phyloP scores from a whole-genome alignment of 805 yeast genomes.

The Kluyveromyces nonfermentans region DNA sequence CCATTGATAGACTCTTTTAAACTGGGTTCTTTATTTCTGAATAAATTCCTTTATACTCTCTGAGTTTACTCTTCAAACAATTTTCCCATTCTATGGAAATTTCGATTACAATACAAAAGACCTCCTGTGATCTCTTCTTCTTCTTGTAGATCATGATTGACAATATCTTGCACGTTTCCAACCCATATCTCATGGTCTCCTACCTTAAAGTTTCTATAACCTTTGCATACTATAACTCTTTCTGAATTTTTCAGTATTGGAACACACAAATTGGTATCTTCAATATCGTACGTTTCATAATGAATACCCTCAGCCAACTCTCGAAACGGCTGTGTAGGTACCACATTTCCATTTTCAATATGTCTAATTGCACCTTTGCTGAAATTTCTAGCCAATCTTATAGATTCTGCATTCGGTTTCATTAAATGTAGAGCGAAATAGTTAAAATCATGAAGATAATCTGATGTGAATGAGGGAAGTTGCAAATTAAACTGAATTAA shows the following conservation, averaged over 20 bases:
- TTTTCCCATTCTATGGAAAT: slow-evolving; percentile 44
- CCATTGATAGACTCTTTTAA: too few species aligned
- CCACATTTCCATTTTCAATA: slow-evolving; percentile 16
- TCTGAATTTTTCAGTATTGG: slow-evolving; percentile 55
- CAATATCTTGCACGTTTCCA: slow-evolving; percentile 59
- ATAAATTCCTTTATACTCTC: neutral
- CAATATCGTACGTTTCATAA: slow-evolving; percentile 26
- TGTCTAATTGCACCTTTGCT: slow-evolving; percentile 42
- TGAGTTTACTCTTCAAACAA: neutral
- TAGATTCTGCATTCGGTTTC: slow-evolving; percentile 49
- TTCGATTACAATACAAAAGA: slow-evolving; percentile 51
- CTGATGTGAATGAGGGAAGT: slow-evolving; percentile 75
- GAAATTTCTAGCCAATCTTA: slow-evolving; percentile 55
- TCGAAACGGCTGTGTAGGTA: slow-evolving; percentile 46
- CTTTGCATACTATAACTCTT: slow-evolving; percentile 52
- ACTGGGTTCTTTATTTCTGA: too few species aligned
- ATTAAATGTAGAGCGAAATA: slow-evolving; percentile 68
- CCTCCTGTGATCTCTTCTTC: slow-evolving; percentile 46
- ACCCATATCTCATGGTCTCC: slow-evolving; percentile 91
- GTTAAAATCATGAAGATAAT: slow-evolving; percentile 45
- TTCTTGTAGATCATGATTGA: slow-evolving; percentile 18
- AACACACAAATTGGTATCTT: slow-evolving; percentile 24
- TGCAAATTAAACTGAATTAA: slow-evolving; percentile 79
- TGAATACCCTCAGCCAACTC: slow-evolving; percentile 29
- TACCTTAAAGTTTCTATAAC: slow-evolving; percentile 42